Conservation (phyloP, 768 basidiomycete species). For the Hygrophorus pudorinus region DNA sequence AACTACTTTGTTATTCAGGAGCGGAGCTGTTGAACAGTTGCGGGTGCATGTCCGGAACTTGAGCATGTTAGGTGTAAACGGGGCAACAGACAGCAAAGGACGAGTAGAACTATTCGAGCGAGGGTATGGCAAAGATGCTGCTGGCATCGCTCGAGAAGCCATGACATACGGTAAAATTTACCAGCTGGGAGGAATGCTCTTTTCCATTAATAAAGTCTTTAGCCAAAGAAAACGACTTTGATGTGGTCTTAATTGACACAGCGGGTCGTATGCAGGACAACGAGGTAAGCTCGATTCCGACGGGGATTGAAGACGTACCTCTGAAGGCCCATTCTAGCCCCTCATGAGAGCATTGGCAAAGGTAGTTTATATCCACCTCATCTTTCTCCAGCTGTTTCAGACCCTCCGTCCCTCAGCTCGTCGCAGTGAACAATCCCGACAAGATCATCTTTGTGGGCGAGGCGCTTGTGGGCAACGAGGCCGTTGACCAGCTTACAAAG, state of each 20-base stretch:
- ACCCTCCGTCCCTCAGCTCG: slow-evolving; percentile 44
- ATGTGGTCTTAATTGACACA: slow-evolving; percentile 96
- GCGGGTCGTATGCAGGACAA: slow-evolving; percentile 99
- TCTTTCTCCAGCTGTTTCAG: not conserved
- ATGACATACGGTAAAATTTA: slow-evolving; percentile 66
- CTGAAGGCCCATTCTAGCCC: slow-evolving; percentile 39
- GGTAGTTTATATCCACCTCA: slow-evolving; percentile 27
- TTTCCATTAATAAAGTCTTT: slow-evolving; percentile 7
- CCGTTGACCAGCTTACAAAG: slow-evolving; percentile 94
- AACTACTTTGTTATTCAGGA: slow-evolving; percentile 31
- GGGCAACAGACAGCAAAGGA: slow-evolving; percentile 56
- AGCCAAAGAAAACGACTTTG: slow-evolving; percentile 88
- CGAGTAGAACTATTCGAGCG: slow-evolving; percentile 90
- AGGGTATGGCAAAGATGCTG: slow-evolving; percentile 99
- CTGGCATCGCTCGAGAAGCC: slow-evolving; percentile 94
- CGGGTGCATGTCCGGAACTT: slow-evolving; percentile 94
- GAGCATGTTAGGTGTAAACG: slow-evolving; percentile 68
- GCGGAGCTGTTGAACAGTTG: slow-evolving; percentile 96
- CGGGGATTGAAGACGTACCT: not conserved
- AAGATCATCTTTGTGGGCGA: slow-evolving; percentile 98
- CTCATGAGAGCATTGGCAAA: slow-evolving; percentile 98
- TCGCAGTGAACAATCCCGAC: slow-evolving; percentile 89
- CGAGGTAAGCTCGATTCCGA: slow-evolving; percentile 45
- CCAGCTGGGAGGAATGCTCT: not conserved
- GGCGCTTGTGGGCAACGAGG: slow-evolving; percentile 96